Evolutionary conservation across 805 yeast species (phyloP), one percentile per base, ranked within the genome.

Genomic region (Candida verbasci): DNA sequence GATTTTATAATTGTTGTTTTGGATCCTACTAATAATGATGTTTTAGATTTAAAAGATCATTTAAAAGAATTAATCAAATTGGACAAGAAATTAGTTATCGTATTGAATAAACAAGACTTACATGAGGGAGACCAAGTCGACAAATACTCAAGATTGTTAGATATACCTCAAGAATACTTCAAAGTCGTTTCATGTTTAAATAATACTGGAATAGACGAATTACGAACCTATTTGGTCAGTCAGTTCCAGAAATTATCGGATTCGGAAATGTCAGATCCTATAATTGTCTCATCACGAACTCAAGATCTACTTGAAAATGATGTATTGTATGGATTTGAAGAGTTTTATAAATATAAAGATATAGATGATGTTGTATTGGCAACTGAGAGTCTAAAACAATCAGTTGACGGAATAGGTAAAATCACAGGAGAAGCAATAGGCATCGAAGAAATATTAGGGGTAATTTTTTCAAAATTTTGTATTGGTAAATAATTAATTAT

Each of bases 401-500:
- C 96, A 1, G 78, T 82, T 14, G 87, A 82, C 10, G 96, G 96
- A 0, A 83, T 93, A 25, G 97, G 97, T 0, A 85, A 81, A 50
- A 84, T 93, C 17, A 89, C 97, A 0, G 98, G 97, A 1, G 84
- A 85, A 26, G 75, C 86, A 0, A 78, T 91, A 10, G 95, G 95
- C 0, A 72, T 89, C 0, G 97, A 93, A 48, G 97, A 93, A 52
- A 79, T 93, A 0, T 64, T 93, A 4, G 96, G 93, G 1, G 91
- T 86, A 1, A 93, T 93, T 0, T 93, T 93, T 53, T 80, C 95
- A 2, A 83, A 79, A 43, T 93, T 93, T 55, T 93, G 98, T 58
- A 87, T 93, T 16, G 98, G 98, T 0, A 91, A 91, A 57, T 91
- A 62, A 46, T 24, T 48, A 56, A 23, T 45, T 39, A 41, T 49